Base-by-base conservation (phyloP, 176 grass and related monocot species). In the Rhipidocladum racemiflorum region DNA sequence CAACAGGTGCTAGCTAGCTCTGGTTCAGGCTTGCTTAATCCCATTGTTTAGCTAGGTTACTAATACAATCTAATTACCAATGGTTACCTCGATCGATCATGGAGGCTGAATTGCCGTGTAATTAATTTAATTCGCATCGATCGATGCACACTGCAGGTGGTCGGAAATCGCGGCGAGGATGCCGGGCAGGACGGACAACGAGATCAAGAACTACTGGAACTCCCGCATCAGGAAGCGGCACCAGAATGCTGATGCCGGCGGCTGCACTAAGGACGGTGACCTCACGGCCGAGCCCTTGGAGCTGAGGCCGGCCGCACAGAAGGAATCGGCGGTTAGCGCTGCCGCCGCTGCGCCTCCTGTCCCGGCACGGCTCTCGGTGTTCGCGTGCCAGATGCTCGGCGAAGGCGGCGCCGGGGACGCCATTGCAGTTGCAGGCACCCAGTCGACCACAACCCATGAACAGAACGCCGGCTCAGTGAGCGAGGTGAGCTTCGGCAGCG, bases 191-290 rank as follows among this genome's bases (percentile, higher is more conserved):
- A 92, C 90, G 67, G 90, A 92, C 77, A 92, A 92, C 63, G 90
- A 92, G 75, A 89, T 92, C 83, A 92, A 92, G 75, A 92, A 92
- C 76, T 89, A 84, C 64, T 92, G 87, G 90, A 86, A 92, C 80
- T 89, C 90, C 20, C 83, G 87, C 71, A 87, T 89, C 76, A 84
- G 83, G 72, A 92, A 92, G 87, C 83, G 44, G 18, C 84, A 20
- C 15, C 79, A 77, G n/a, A 66, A 17, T 32, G 7, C 4, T 43
- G 42, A 45, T 76, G 13, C 87, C 46, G 27, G 50, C 25, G n/a
- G 3, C 28, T 1, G 11, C 39, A 4, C 46, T 8, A 3, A 44
- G 28, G 27, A 34, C 1, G 32, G 12, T 6, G 51, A 32, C 20
- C 25, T 12, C 16, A 9, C 5, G 25, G 39, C 24, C 6, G 39